Base-by-base conservation (phyloP, 129 eudicot genomes). In the Arctium lappa region DNA sequence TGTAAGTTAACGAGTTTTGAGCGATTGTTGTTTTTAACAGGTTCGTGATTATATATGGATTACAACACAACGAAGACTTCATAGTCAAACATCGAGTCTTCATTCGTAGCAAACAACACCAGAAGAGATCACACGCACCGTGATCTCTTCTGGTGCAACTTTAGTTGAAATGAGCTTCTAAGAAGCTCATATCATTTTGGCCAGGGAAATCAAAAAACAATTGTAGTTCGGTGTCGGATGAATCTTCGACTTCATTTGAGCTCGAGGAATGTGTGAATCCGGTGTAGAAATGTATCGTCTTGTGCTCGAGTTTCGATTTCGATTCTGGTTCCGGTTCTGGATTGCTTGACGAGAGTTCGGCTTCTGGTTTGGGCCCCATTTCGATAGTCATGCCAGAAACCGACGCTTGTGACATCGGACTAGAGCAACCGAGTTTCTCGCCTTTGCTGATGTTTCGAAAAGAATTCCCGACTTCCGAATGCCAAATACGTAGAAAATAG, bases 141-240 rank as follows among this genome's bases (percentile, higher is more conserved):
- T 1, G 68, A 60, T n/a, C 32, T 73, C 56, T 73, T 39, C 56
- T 18, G 30, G 33, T 39, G 13, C 31, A 84, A 18, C 63, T 34
- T 63, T 15, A 84, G 80, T 74, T 66, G 71, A 79, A 79, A 32
- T 88, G 81, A 65, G 86, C 97, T 85, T 87, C 91, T 76, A 96
- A 85, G 79, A 96, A 96, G 87, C 97, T 96, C 99, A 93, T 96
- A 80, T 96, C 99, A 83, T 91, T 90, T 82, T 86, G 81, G 2
- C 91, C 85, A 0, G 88, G 96, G 81, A 86, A 96, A 86, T 96
- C 98, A 83, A 92, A 88, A 65, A 96, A 97, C 86, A 93, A 66
- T 72, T 88, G 91, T 27, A 96, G 81, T 8, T 97, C 89, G 0
- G 95, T 86, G 76, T 92, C 97, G 2, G 97, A 89, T 1, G 97